These are phyloP conservation scores for Noccaea caerulescens DNA, from an alignment of 345 rosid species.

Conservation along the genomic window DNA sequence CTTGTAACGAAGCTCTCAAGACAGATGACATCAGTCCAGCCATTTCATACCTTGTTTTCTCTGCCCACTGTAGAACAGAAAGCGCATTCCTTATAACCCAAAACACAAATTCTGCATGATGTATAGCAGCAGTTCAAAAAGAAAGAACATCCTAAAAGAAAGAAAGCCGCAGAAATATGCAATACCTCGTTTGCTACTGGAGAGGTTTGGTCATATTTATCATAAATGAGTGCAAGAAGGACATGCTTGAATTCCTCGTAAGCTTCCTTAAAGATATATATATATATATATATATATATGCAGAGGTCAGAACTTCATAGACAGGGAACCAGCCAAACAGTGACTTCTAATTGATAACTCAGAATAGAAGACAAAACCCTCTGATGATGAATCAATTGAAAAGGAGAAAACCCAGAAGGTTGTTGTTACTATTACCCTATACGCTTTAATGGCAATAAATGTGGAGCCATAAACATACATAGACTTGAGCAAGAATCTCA, in stretches of 20 bases:
- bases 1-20: conserved; percentile 83
- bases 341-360: neutral
- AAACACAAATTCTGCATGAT: conserved; percentile 32
- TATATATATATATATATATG: conserved; percentile 43
- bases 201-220: conserved; percentile 75
- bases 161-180: neutral
- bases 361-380: neutral
- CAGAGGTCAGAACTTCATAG: conserved; percentile 44
- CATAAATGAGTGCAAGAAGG: conserved; percentile 88
- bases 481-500: conserved; percentile 25
- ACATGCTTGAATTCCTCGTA: conserved; percentile 97
- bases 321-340: conserved; percentile 9
- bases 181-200: conserved; percentile 90
- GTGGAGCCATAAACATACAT: conserved; percentile 3
- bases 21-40: conserved; percentile 90
- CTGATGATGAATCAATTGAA: neutral
- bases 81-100: conserved; percentile 37
- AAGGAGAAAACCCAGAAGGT: neutral
- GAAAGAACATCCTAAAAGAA: neutral
- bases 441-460: neutral
- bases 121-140: conserved; percentile 16
- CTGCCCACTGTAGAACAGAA: conserved; percentile 76
- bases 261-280: conserved; percentile 73
- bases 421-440: neutral
- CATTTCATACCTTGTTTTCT: conserved; percentile 85